Conservation (phyloP, 176 grass and related monocot species). For the Dendrocalamus sinicus region DNA sequence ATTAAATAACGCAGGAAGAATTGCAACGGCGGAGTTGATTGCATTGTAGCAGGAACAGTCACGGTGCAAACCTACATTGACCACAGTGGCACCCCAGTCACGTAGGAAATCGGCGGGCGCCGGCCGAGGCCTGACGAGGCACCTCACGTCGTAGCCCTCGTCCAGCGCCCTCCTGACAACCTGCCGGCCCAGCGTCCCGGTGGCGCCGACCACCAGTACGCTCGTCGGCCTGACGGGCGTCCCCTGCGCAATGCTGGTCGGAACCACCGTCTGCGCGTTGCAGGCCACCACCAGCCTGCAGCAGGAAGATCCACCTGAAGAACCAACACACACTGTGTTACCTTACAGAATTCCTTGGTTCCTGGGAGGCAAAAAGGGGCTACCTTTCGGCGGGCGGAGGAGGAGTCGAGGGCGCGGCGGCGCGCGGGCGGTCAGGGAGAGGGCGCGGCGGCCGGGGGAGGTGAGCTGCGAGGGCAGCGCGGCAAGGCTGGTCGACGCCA, state of each 20-base stretch:
- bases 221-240: conserved; percentile 95
- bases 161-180: conserved; percentile 90
- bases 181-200: conserved; percentile 88
- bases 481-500: conserved; percentile 64
- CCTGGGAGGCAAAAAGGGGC: not conserved
- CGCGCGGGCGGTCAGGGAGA: conserved; percentile 42
- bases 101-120: conserved; percentile 94
- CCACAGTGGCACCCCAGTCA: conserved; percentile 91
- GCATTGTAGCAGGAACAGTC: not conserved
- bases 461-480: conserved; percentile 57
- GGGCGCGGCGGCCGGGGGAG: conserved; percentile 44
- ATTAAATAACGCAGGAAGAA: not conserved
- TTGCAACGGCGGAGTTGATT: not conserved
- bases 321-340: not conserved
- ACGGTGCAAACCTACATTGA: conserved; percentile 71
- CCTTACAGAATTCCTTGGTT: no score
- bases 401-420: conserved; percentile 24
- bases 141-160: conserved; percentile 97
- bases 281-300: conserved; percentile 59
- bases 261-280: conserved; percentile 69
- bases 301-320: conserved; percentile 53
- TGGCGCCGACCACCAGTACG: conserved; percentile 85
- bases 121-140: conserved; percentile 90
- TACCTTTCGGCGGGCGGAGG: conserved; percentile 44
- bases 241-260: conserved; percentile 80